phyloP scores from a whole-genome alignment of 1,284 basidiomycete species.

The Ceratobasidium sp. region DNA sequence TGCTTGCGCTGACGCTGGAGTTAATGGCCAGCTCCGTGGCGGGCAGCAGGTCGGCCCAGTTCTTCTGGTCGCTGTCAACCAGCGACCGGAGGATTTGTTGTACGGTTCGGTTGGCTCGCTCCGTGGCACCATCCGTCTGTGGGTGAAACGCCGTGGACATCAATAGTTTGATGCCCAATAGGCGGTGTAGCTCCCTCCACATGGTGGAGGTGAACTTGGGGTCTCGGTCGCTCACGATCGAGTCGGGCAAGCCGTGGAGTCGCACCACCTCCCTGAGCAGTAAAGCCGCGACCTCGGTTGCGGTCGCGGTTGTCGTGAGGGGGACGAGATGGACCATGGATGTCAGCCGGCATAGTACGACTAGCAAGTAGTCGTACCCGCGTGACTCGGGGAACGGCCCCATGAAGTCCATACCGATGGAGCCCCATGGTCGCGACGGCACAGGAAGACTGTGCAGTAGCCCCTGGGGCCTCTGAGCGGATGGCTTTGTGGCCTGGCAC shows the following conservation, averaged over 20 bases:
- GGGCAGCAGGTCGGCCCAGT: conserved; percentile 59
- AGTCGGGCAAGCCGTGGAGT: conserved; percentile 59
- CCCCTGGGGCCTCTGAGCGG: conserved; percentile 53
- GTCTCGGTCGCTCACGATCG: conserved; percentile 62
- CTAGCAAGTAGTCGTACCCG: conserved; percentile 56
- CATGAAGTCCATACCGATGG: conserved; percentile 63
- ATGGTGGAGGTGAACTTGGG: no score
- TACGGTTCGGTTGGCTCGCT: conserved; percentile 56
- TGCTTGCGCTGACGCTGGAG: conserved; percentile 53
- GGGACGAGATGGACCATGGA: conserved; percentile 59
- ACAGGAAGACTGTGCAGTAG: conserved; percentile 56
- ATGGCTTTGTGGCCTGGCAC: conserved; percentile 44
- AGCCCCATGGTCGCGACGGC: conserved; percentile 58
- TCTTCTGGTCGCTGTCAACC: conserved; percentile 56
- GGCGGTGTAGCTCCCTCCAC: conserved; percentile 57
- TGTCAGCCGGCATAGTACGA: conserved; percentile 60
- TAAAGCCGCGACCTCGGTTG: conserved; percentile 59
- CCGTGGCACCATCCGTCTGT: conserved; percentile 59
- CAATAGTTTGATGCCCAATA: conserved; percentile 57
- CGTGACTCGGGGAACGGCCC: conserved; percentile 58
- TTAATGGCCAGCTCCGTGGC: no score
- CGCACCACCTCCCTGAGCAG: conserved; percentile 59
- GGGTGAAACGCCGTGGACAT: conserved; percentile 64
- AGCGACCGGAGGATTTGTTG: conserved; percentile 59
- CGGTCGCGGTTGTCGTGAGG: conserved; percentile 54